Evolutionary conservation across 352 stramenopile species (phyloP), one percentile per base, ranked within the genome.

Genomic region (Globisporangium lucens): DNA sequence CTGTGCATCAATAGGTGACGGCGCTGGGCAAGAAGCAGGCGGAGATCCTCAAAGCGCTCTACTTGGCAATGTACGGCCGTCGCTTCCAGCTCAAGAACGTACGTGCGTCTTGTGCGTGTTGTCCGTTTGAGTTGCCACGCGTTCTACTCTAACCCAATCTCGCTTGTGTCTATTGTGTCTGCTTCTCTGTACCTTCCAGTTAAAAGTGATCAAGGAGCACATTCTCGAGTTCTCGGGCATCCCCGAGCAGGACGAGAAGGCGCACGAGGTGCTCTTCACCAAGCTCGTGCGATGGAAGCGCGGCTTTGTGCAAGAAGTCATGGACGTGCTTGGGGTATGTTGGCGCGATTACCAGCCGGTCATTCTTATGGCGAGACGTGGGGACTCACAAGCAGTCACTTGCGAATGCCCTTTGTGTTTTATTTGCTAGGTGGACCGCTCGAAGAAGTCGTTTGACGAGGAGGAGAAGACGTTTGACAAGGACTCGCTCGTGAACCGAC

Each of bases 361-460:
- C 7, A 1, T 7, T 9, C 5, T 9, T 8, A 38, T 58, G 24
- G 24, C n/a, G 35, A 56, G 29, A 5, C 9, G 3, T 15, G 12
- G 38, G 38, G 10, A 58, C 24, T 58, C 52, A 58, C 8, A 38
- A 6, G 29, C 8, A 30, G 29, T 30, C 29, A 38, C 3, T 52
- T 15, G 24, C 59, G n/a, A 22, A 35, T 63, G 10, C 22, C 24
- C 4, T 62, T 0, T 49, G 17, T 4, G 56, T 13, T 22, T 22
- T n/a, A 59, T 17, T 22, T 24, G 61, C 61, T 4, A 94, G 85
- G 80, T 94, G n/a, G 83, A 94, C 61, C 83, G 87, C 22, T 94
- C 87, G 4, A 91, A 91, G 67, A 94, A 94, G 65, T 94, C 86
- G 46, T 94, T 94, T 68, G 80, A 89, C 27, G 86, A 91, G 9